These are phyloP conservation scores for Thraustochytrium striatum DNA, from an alignment of 352 stramenopile genomes.

Conservation along the genomic window DNA sequence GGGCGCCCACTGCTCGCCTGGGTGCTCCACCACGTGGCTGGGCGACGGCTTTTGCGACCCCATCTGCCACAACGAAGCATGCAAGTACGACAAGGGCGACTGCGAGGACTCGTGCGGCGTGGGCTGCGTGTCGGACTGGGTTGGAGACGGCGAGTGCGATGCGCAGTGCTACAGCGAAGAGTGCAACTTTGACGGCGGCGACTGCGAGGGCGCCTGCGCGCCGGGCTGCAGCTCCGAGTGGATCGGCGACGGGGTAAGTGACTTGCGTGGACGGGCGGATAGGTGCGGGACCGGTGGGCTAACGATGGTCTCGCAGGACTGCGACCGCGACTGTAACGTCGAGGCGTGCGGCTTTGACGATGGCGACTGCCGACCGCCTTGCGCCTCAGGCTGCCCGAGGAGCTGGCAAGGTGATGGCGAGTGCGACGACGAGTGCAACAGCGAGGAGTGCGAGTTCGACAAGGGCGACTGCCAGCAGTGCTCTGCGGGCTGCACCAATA, in stretches of 20 bases:
- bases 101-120: constrained; percentile 69
- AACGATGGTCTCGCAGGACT: no score
- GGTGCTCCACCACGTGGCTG: constrained; percentile 63
- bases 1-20: constrained; percentile 70
- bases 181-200: constrained; percentile 85
- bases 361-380: constrained; percentile 88
- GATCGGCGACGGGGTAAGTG: no score
- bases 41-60: constrained; percentile 68
- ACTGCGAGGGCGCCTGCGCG: constrained; percentile 64
- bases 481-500: constrained; percentile 55
- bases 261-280: no score
- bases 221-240: constrained; percentile 56
- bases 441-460: no score
- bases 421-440: not conserved
- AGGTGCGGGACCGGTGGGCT: no score
- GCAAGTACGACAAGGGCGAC: constrained; percentile 85
- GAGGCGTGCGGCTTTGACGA: constrained; percentile 72
- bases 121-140: constrained; percentile 62
- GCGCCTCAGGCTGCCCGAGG: no score
- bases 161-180: constrained; percentile 74
- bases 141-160: constrained; percentile 68
- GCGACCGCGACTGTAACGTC: constrained; percentile 59
- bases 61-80: constrained; percentile 77
- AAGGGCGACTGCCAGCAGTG: no score
- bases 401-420: no score